Percentiles rank a stretch among this genome's conserved stretches.
Conservation (phyloP, 805 yeast genomes). For the Starmerella riodocensis region DNA sequence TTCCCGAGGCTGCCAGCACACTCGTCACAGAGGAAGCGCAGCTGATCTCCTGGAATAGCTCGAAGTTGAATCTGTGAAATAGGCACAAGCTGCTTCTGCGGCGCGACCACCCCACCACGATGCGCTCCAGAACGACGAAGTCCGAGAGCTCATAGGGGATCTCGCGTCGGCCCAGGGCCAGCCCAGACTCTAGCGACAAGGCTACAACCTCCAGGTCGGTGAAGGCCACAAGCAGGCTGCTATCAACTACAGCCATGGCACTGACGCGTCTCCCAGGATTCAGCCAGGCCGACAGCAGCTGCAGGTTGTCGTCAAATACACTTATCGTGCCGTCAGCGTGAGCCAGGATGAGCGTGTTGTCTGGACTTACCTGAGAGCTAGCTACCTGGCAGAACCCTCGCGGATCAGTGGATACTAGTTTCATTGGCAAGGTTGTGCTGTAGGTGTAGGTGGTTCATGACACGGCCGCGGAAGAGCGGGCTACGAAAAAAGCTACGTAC, state of each 20-base stretch:
- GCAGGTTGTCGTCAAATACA: background rate
- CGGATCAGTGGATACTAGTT: constrained; percentile 3
- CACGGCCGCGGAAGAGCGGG: no score
- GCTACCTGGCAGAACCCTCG: background rate
- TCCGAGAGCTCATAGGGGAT: constrained; percentile 2
- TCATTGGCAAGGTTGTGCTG: no score
- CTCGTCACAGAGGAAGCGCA: constrained; percentile 5
- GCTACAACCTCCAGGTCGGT: background rate
- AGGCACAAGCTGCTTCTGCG: background rate
- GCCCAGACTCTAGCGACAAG: constrained; percentile 6
- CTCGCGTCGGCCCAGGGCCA: background rate
- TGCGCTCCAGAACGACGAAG: constrained; percentile 11
- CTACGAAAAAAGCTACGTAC: no score
- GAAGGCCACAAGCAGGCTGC: constrained; percentile 3
- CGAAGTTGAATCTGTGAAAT: constrained; percentile 11
- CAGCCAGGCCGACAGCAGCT: constrained; percentile 3
- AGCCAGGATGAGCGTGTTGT: constrained; percentile 1
- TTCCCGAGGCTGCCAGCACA: constrained; percentile 1
- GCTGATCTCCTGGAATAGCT: background rate
- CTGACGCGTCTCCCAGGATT: constrained; percentile 10
- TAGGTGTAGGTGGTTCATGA: no score
- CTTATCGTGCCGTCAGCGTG: constrained; percentile 9
- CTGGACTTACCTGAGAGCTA: background rate
- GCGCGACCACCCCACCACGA: constrained; percentile 8
- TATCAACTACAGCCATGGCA: constrained; percentile 1